Base-by-base conservation (phyloP, 805 yeast genomes). In the Maudiozyma saulgeensis region DNA sequence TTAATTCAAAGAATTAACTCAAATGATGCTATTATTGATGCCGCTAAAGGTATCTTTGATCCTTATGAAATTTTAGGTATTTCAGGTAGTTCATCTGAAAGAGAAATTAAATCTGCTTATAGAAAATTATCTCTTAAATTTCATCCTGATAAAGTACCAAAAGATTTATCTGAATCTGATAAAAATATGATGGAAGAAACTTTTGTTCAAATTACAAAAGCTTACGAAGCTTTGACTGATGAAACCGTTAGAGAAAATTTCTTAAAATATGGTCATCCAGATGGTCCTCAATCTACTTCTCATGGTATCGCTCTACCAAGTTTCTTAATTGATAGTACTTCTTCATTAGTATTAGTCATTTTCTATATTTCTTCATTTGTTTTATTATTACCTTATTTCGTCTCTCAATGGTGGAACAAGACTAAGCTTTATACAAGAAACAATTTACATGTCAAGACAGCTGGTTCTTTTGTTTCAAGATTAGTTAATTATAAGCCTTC, bases 231-330 rank as follows among this genome's bases (percentile, higher is more conserved):
- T 0, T 77, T 93, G 55, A 95, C 99, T 13, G 98, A 93, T 68
- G 96, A 87, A 57, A 76, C 74, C 11, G 81, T 87, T 3, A 84
- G 80, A 59, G 87, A 86, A 57, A 93, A 93, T 64, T 89, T 78
- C 66, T 71, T 83, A 59, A 82, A 79, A 58, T 93, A 84, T 61
- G 99, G 99, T 45, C 96, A 95, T 64, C 99, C 99, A 4, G 99
- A 93, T 70, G 99, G 99, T 41, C 96, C 95, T 41, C 96, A 87
- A 67, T 87, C 87, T 26, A 76, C 84, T 18, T 72, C 84, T 19
- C 96, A 88, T 64, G 99, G 99, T 53, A 89, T 93, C 66, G 99
- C 98, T 0, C 70, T 93, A 56, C 99, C 99, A 32, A 82, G 84
- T 63, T 88, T 87, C 68, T 74, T 93, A 53, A 86, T 95, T 31